Evolutionary conservation across 129 eudicot species (phyloP).

Genomic region (Chrysanthemum seticuspe): DNA sequence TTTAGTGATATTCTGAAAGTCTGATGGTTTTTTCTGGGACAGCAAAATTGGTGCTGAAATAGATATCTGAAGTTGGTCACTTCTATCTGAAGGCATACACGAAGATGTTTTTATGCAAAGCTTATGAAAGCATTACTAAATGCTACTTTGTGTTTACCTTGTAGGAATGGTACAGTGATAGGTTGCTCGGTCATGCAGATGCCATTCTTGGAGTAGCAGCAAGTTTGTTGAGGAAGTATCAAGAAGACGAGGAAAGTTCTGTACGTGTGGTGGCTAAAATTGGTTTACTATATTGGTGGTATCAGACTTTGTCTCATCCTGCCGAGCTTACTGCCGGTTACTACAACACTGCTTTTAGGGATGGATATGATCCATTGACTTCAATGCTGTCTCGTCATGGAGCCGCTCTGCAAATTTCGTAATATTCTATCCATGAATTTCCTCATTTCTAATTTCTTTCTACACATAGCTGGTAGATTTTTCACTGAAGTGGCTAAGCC

Average conservation of each 20-base stretch:
- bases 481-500: too few relatives aligned
- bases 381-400: conserved; percentile 61
- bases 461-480: neutral
- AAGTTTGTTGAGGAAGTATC: conserved; percentile 43
- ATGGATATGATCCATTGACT: conserved; percentile 66
- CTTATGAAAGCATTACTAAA: conserved; percentile 11
- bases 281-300: conserved; percentile 70
- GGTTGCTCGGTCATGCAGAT: conserved; percentile 60
- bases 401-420: conserved; percentile 61
- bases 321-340: conserved; percentile 79
- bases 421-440: conserved; percentile 20
- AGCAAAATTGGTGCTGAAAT: too few relatives aligned
- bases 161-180: conserved; percentile 73
- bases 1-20: too few relatives aligned
- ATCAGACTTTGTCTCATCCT: conserved; percentile 57
- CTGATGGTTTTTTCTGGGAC: too few relatives aligned
- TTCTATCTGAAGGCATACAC: neutral
- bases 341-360: conserved; percentile 64
- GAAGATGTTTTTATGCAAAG: conserved; percentile 11
- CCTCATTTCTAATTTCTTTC: neutral
- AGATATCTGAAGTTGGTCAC: too few relatives aligned
- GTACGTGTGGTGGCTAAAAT: conserved; percentile 59
- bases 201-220: conserved; percentile 57
- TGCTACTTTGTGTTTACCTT: conserved; percentile 22
- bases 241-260: conserved; percentile 39